Evolutionary conservation across 768 basidiomycete species (phyloP).

Genomic region (Phanerodontia chrysosporium): DNA sequence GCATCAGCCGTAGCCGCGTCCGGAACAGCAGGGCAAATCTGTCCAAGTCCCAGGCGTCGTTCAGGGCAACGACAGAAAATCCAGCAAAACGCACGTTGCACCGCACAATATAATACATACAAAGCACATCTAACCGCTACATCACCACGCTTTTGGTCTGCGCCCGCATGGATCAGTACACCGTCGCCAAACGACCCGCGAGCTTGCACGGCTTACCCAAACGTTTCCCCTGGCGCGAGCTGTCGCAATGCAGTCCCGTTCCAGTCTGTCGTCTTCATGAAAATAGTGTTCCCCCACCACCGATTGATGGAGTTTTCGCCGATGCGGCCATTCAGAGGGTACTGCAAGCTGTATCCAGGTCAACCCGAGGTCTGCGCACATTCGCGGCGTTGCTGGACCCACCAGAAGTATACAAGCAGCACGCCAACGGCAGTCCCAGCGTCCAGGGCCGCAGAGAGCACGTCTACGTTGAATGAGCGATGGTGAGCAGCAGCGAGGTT

Average conservation of each 20-base stretch:
- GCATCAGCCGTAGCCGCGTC: neutral
- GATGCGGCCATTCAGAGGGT: conserved; percentile 29
- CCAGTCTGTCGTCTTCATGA: conserved; percentile 28
- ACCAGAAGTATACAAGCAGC: conserved; percentile 69
- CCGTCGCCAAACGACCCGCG: neutral
- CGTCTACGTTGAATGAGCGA: conserved; percentile 40
- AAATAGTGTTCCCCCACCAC: conserved; percentile 39
- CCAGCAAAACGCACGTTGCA: neutral
- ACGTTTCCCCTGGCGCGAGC: conserved; percentile 20
- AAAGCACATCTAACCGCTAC: conserved; percentile 1
- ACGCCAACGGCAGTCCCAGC: conserved; percentile 66
- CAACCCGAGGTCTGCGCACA: neutral
- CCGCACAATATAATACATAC: conserved; percentile 2
- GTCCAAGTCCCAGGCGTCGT: neutral
- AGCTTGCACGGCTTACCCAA: conserved; percentile 21
- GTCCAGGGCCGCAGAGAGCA: conserved; percentile 72
- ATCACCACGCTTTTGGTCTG: neutral
- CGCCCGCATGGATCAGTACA: neutral
- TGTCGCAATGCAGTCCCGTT: conserved; percentile 20
- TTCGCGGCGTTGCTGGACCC: conserved; percentile 20
- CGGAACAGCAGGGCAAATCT: neutral
- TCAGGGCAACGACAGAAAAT: neutral
- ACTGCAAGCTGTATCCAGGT: conserved; percentile 25
- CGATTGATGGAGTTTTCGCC: conserved; percentile 25
- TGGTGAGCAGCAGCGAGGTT: neutral